phyloP scores from a whole-genome alignment of 2,329 filamentous ascomycete genomes.

The Sordariomycetes sp. region DNA sequence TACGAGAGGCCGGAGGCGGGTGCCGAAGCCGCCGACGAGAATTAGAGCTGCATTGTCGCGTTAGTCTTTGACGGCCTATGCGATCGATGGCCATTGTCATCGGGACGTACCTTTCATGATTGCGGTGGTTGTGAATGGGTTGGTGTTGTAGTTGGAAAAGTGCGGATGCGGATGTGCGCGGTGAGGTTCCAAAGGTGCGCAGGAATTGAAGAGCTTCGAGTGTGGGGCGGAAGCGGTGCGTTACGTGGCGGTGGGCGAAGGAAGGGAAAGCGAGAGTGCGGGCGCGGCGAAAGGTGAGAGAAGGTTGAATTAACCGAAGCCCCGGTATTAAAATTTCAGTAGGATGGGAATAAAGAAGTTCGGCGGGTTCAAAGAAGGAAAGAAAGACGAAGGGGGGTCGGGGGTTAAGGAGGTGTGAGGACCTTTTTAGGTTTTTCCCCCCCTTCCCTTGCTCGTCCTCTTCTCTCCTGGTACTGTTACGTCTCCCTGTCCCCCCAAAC shows the following conservation, averaged over 20 bases:
- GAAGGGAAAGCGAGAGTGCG: background rate
- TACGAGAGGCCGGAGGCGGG: slow-evolving; percentile 91
- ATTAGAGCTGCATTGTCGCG: slow-evolving; percentile 59
- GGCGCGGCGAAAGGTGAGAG: background rate
- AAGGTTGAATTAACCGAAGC: background rate
- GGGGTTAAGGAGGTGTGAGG: background rate
- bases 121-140: slow-evolving; percentile 8
- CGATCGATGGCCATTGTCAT: background rate
- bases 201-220: background rate
- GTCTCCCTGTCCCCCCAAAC: background rate
- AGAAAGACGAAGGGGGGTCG: background rate
- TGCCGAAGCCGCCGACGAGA: slow-evolving; percentile 98
- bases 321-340: background rate
- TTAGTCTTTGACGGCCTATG: slow-evolving; percentile 9
- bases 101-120: slow-evolving; percentile 20
- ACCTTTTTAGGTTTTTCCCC: slow-evolving; percentile 1
- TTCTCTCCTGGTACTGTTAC: background rate
- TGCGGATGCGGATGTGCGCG: background rate
- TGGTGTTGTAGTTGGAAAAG: background rate
- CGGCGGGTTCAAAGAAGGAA: background rate
- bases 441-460: background rate
- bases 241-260: background rate
- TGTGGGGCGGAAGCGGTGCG: background rate
- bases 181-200: background rate
- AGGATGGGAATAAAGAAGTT: background rate